Percentiles rank a stretch among this genome's conserved stretches.
phyloP scores from a whole-genome alignment of 495 filamentous ascomycete species.

The Viridothelium virens region DNA sequence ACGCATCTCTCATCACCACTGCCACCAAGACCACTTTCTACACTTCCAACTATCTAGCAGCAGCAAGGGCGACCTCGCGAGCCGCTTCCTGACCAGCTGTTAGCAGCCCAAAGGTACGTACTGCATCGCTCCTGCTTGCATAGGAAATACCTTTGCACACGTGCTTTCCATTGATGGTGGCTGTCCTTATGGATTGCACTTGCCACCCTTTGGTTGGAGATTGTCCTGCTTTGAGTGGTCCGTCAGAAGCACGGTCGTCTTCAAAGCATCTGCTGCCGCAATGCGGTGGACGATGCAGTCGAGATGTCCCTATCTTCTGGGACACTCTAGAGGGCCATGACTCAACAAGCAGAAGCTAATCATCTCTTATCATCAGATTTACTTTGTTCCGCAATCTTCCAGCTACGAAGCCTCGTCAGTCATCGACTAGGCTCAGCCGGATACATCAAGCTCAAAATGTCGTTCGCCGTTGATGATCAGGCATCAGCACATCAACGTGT shows the following conservation, averaged over 20 bases:
- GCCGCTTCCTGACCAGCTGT: not conserved
- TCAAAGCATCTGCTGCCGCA: not conserved
- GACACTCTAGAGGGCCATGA: not conserved
- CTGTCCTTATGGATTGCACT: not conserved
- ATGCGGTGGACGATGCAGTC: not conserved
- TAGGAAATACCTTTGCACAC: not conserved
- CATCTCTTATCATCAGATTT: not conserved
- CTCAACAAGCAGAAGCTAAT: not conserved
- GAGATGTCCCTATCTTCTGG: not conserved
- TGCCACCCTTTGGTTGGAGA: not conserved
- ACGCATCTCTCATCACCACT: not conserved
- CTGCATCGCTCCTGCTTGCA: not conserved
- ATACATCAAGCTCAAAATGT: not conserved
- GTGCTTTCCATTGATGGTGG: not conserved
- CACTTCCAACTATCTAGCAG: not conserved
- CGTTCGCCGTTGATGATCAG: not conserved
- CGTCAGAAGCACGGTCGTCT: not conserved
- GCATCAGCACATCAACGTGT: not conserved
- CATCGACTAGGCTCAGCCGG: not conserved
- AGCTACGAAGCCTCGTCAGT: not conserved
- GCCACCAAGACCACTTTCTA: not conserved
- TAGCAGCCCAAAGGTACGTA: conserved; percentile 2
- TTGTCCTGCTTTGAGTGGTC: not conserved
- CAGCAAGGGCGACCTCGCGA: not conserved
- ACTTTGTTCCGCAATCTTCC: not conserved